A percentile compares a stretch with the other conserved stretches of the same genome.
phyloP scores from a whole-genome alignment of 208 protist genomes.

The Perkinsela sp. region DNA sequence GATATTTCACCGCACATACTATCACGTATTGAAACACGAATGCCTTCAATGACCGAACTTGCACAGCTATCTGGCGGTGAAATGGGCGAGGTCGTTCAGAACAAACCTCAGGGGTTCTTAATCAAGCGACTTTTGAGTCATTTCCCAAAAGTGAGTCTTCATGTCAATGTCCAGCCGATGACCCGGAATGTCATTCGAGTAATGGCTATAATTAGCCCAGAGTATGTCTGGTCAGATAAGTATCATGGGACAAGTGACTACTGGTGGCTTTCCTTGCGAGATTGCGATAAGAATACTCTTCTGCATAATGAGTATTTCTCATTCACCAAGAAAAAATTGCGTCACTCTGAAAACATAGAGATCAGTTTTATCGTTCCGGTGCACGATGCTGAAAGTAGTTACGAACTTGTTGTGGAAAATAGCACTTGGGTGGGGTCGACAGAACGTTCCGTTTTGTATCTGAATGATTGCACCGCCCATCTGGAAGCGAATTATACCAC shows the following conservation, averaged over 20 bases:
- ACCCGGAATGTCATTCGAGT: constrained; percentile 78
- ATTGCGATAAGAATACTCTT: constrained; percentile 77
- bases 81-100: constrained; percentile 53
- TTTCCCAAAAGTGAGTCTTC: constrained; percentile 66
- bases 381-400: constrained; percentile 82
- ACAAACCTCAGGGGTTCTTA: constrained; percentile 30
- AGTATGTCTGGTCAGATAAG: constrained; percentile 73
- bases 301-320: constrained; percentile 49
- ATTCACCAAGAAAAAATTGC: constrained; percentile 49
- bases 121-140: constrained; percentile 39
- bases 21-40: constrained; percentile 23
- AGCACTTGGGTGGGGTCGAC: constrained; percentile 75
- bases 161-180: constrained; percentile 80
- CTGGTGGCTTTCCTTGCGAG: constrained; percentile 87
- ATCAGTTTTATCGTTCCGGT: constrained; percentile 83
- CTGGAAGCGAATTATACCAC: constrained; percentile 74
- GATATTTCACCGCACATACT: constrained; percentile 41
- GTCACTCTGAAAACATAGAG: constrained; percentile 25
- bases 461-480: constrained; percentile 78
- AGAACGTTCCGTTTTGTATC: constrained; percentile 59
- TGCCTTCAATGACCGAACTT: constrained; percentile 33
- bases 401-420: constrained; percentile 73
- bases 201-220: constrained; percentile 45
- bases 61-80: constrained; percentile 37
- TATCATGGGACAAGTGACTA: constrained; percentile 68